Evolutionary conservation across 306 rosid genomes (phyloP).

Genomic region (Dryas alaskensis): DNA sequence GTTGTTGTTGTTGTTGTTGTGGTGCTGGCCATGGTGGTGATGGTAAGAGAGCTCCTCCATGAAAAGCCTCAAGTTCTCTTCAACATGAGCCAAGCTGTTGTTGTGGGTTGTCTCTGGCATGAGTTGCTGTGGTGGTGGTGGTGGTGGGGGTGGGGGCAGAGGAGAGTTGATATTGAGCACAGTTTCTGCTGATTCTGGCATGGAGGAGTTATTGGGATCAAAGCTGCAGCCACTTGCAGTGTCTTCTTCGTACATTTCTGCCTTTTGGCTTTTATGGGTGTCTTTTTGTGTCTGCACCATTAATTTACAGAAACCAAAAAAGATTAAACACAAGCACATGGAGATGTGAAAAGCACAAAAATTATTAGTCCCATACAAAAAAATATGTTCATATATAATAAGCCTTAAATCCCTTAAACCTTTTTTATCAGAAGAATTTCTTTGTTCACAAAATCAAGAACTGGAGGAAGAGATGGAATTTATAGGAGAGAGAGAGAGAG

Average conservation of each 20-base stretch:
- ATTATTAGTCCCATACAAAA: background rate
- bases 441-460: slow-evolving; percentile 9
- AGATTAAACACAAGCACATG: background rate
- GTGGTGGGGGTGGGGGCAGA: slow-evolving; percentile 18
- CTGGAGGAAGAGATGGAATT: background rate
- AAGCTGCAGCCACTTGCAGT: slow-evolving; percentile 43
- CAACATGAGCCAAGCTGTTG: slow-evolving; percentile 25
- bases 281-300: background rate
- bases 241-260: slow-evolving; percentile 35
- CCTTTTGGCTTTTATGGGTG: background rate
- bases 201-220: slow-evolving; percentile 44
- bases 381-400: too few relatives aligned
- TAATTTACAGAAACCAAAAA: background rate
- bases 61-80: slow-evolving; percentile 46
- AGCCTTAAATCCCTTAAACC: background rate
- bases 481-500: background rate
- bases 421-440: background rate
- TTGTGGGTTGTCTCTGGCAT: too few relatives aligned
- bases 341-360: background rate
- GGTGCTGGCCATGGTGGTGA: slow-evolving; percentile 7
- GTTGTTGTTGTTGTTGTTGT: too few relatives aligned
- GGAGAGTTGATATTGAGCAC: slow-evolving; percentile 25
- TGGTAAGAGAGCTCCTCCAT: slow-evolving; percentile 54
- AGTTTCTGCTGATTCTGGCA: slow-evolving; percentile 37
- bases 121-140: background rate